phyloP scores from a whole-genome alignment of 768 basidiomycete species.

The Leccinum fibrillosum region DNA sequence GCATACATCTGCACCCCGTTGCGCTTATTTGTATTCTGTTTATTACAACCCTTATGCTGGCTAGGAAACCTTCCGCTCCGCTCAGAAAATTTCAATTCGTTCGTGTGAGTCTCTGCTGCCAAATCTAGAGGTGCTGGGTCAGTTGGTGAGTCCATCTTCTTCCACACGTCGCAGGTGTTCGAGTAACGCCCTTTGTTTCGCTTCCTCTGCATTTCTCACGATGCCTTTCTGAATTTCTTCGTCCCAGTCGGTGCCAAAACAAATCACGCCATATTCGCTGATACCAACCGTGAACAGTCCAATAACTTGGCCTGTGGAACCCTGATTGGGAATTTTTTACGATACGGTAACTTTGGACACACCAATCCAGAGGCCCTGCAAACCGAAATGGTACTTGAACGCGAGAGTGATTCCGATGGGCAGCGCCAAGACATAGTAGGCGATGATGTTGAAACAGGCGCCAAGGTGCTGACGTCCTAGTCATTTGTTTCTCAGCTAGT shows the following conservation, averaged over 20 bases:
- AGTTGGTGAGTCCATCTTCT: constrained; percentile 16
- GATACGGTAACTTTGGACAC: not conserved
- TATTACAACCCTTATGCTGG: not conserved
- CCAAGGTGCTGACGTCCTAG: constrained; percentile 64
- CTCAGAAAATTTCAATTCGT: not conserved
- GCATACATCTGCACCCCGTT: not conserved
- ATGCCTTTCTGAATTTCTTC: constrained; percentile 41
- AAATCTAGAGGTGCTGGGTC: not conserved
- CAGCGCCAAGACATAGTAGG: constrained; percentile 54
- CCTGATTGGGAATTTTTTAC: constrained; percentile 7
- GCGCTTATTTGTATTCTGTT: not conserved
- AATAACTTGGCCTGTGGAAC: constrained; percentile 59
- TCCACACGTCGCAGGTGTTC: constrained; percentile 19
- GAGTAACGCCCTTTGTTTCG: constrained; percentile 25
- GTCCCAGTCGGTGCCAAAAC: constrained; percentile 50
- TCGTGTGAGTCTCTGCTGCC: not conserved
- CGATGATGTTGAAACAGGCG: constrained; percentile 68
- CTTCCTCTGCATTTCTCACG: constrained; percentile 33
- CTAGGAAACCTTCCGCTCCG: not conserved
- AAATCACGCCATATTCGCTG: constrained; percentile 62
- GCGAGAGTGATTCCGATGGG: constrained; percentile 53
- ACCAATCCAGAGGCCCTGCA: constrained; percentile 55
- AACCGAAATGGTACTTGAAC: constrained; percentile 41
- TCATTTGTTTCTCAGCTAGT: constrained; percentile 3
- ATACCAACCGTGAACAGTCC: constrained; percentile 70